Conservation (phyloP, 805 yeast genomes). For the Pichia heedii region DNA sequence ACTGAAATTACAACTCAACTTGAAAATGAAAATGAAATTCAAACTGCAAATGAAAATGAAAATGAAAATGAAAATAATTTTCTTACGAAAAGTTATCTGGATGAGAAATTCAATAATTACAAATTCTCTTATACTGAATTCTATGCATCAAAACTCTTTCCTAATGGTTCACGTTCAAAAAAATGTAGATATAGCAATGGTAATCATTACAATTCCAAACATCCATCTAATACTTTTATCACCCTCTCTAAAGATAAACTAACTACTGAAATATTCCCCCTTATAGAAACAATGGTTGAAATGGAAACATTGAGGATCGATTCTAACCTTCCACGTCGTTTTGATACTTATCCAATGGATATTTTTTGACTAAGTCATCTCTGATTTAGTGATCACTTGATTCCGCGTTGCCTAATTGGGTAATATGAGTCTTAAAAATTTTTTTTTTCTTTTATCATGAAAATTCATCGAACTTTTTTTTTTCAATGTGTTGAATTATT, state of each 20-base stretch:
- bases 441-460: not conserved
- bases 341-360: slow-evolving; percentile 5
- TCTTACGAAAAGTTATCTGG: not conserved
- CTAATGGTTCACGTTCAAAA: slow-evolving; percentile 20
- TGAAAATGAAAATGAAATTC: no score
- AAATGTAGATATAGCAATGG: slow-evolving; percentile 14
- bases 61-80: not conserved
- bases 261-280: slow-evolving; percentile 19
- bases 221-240: slow-evolving; percentile 19
- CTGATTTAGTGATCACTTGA: no score
- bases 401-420: slow-evolving; percentile 1
- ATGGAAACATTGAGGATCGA: not conserved
- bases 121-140: slow-evolving; percentile 14
- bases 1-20: no score
- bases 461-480: not conserved
- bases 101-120: not conserved
- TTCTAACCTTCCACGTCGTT: slow-evolving; percentile 1
- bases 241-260: slow-evolving; percentile 10
- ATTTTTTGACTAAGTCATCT: not conserved
- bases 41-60: no score
- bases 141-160: slow-evolving; percentile 19
- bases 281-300: slow-evolving; percentile 24
- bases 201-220: slow-evolving; percentile 14
- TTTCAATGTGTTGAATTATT: not conserved
- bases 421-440: not conserved